Percentiles rank a stretch among this genome's conserved stretches.
phyloP scores from a whole-genome alignment of 306 rosid species.

The Oxytropis ochrocephala region DNA sequence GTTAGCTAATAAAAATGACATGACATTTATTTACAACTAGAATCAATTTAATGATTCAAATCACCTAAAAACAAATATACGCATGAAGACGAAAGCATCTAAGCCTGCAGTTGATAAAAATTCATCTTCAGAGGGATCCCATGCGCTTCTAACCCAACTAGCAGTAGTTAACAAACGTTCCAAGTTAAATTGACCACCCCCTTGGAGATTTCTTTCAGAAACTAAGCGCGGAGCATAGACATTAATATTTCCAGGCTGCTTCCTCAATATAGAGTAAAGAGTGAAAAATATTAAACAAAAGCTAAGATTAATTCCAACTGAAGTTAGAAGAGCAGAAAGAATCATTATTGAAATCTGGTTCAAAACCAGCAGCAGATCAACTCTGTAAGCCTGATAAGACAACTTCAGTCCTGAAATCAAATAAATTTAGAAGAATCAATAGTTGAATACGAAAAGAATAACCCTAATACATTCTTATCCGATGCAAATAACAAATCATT shows the following conservation, averaged over 20 bases:
- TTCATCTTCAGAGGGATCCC: constrained; percentile 63
- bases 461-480: not conserved
- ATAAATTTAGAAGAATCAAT: constrained; percentile 6
- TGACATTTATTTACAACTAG: constrained; percentile 1
- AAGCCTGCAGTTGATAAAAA: constrained; percentile 50
- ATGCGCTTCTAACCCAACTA: constrained; percentile 63
- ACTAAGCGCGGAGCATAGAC: constrained; percentile 69
- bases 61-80: constrained; percentile 72
- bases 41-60: not conserved
- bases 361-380: constrained; percentile 25
- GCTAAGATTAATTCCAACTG: constrained; percentile 74
- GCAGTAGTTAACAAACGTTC: constrained; percentile 46
- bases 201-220: constrained; percentile 20
- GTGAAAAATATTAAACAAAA: constrained; percentile 54
- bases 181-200: constrained; percentile 29
- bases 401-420: constrained; percentile 15
- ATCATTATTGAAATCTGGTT: constrained; percentile 41
- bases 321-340: constrained; percentile 67
- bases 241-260: constrained; percentile 48
- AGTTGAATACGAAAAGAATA: constrained; percentile 12
- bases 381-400: constrained; percentile 9
- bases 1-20: constrained; percentile 1
- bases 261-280: constrained; percentile 58
- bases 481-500: not conserved
- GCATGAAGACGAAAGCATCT: constrained; percentile 72